Evolutionary conservation across 768 basidiomycete species (phyloP).

Genomic region (Amanita rimosa): DNA sequence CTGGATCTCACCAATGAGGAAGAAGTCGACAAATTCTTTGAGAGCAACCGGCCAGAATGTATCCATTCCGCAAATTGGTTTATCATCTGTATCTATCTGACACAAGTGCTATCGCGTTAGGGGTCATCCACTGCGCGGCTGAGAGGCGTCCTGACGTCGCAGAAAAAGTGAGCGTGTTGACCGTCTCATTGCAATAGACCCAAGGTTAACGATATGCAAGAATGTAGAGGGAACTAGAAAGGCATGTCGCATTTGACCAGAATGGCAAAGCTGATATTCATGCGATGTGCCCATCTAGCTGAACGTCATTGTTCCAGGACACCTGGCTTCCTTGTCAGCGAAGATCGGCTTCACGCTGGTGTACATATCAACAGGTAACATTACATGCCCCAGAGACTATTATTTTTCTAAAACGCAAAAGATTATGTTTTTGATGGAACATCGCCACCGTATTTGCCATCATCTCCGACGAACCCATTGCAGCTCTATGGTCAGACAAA

Average conservation of each 20-base stretch:
- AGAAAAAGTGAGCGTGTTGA: conserved; percentile 69
- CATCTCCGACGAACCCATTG: conserved; percentile 66
- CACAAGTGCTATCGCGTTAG: conserved; percentile 21
- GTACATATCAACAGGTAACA: conserved; percentile 81
- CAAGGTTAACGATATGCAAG: background rate
- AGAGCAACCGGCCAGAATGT: conserved; percentile 59
- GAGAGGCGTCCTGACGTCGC: conserved; percentile 90
- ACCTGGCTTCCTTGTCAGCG: conserved; percentile 58
- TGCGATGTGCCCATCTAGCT: conserved; percentile 33
- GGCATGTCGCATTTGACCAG: background rate
- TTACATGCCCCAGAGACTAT: background rate
- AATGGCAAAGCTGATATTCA: background rate
- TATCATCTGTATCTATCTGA: background rate
- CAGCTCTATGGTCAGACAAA: conserved; percentile 87
- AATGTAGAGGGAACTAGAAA: conserved; percentile 5
- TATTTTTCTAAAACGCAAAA: conserved; percentile 13
- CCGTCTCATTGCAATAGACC: no score
- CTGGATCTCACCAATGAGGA: conserved; percentile 59
- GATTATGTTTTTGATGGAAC: conserved; percentile 96
- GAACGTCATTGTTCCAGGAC: conserved; percentile 66
- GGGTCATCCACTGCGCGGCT: conserved; percentile 93
- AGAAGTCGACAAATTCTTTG: conserved; percentile 45
- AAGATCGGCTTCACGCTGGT: conserved; percentile 58
- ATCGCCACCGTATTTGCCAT: conserved; percentile 81
- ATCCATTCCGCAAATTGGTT: conserved; percentile 14